Evolutionary conservation across 441 rosid species (phyloP), one percentile per base, ranked within the genome.

Genomic region (Erodium chrysanthum): DNA sequence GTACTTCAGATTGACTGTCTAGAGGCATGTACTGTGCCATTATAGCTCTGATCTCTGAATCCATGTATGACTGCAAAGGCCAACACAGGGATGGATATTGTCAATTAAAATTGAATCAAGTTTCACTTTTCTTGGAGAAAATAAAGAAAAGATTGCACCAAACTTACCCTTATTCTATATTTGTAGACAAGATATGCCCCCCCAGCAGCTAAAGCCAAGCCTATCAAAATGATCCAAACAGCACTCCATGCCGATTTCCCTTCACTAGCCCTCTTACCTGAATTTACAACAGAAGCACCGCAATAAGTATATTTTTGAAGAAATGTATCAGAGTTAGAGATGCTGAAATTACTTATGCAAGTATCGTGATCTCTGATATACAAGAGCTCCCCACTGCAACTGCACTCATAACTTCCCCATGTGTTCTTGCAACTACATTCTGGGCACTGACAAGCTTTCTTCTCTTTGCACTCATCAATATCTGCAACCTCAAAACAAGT

Each of bases 1-100:
- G 92, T 66, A 83, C 77, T 75, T 87, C 97, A 0, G 86, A 69
- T 75, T 95, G 97, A 80, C 90, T 90, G 62, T 95, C 99, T 33
- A 91, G 84, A 40, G 99, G 99, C 99, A 95, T 95, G 81, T 95
- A 95, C 77, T 95, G 99, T 25, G 99, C 97, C 99, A 95, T 91
- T 75, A 95, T 95, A 25, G 99, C 97, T 80, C 97, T 85, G 81
- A 95, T 95, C 84, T 95, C 99, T 0, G 99, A 95, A 80, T 95
- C 97, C 99, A 95, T 95, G 85, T 95, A 91, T 15, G 82, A 85
- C 99, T 95, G 92, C 81, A 74, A 70, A 63, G 65, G 71, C 7
- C 46, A 74, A 58, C 44, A 42, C n/a, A n/a, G n/a, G n/a, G 7
- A 42, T 52, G 22, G 58, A 56, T 18, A 18, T 22, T 21, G 21